Percentiles rank a stretch among this genome's conserved stretches.
Evolutionary conservation across 768 basidiomycete genomes (phyloP).

Genomic region (Trametopsis cervina): DNA sequence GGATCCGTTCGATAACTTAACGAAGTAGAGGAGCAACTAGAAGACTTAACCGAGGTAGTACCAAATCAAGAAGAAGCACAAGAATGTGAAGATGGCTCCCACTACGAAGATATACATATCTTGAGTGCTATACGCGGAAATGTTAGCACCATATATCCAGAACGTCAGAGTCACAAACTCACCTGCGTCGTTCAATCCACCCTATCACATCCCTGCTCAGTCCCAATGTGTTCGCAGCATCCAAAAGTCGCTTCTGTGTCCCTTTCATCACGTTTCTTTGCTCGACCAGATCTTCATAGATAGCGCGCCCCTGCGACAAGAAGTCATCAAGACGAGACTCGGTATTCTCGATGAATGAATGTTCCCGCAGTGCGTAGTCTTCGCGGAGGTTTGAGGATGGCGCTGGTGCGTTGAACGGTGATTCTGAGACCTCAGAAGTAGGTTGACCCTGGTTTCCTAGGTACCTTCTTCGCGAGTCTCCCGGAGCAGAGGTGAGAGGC

Average conservation of each 20-base stretch:
- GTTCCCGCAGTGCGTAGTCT: slow-evolving; percentile 77
- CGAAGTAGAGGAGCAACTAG: too few species aligned
- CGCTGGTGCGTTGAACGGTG: slow-evolving; percentile 68
- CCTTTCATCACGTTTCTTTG: slow-evolving; percentile 93
- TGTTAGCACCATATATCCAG: neutral
- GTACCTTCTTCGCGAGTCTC: slow-evolving; percentile 65
- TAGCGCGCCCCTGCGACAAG: slow-evolving; percentile 86
- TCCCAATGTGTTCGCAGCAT: slow-evolving; percentile 91
- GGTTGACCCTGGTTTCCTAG: slow-evolving; percentile 22
- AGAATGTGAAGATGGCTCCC: slow-evolving; percentile 81
- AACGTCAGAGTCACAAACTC: slow-evolving; percentile 20
- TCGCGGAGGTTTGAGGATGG: slow-evolving; percentile 54
- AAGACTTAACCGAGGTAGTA: slow-evolving; percentile 61
- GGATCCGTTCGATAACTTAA: too few species aligned
- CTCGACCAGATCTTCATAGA: slow-evolving; percentile 86
- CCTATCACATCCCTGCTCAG: slow-evolving; percentile 91
- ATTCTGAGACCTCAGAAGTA: slow-evolving; percentile 57
- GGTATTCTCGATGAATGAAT: slow-evolving; percentile 81
- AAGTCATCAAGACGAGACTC: slow-evolving; percentile 83
- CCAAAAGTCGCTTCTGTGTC: slow-evolving; percentile 79
- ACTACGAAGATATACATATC: slow-evolving; percentile 91
- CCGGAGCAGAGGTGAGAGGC: slow-evolving; percentile 31
- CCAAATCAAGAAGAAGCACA: slow-evolving; percentile 93
- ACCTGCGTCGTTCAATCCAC: slow-evolving; percentile 97
- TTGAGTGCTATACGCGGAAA: slow-evolving; percentile 56